Conservation (phyloP, 768 basidiomycete species). For the Boletus speciosus region DNA sequence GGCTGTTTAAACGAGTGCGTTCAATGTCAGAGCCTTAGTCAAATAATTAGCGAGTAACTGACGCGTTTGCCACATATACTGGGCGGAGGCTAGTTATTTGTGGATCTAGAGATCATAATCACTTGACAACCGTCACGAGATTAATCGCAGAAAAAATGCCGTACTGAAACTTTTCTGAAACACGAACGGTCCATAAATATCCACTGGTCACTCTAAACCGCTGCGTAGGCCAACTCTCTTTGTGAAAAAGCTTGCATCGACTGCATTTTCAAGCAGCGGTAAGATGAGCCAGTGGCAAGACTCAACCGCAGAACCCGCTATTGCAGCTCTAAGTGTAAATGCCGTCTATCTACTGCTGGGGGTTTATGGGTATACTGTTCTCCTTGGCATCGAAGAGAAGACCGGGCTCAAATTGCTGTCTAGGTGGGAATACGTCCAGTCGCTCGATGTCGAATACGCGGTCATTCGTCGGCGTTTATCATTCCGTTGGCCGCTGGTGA, state of each 20-base stretch:
- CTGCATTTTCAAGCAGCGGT: background rate
- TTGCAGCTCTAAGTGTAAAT: background rate
- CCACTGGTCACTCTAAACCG: no score
- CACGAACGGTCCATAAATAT: no score
- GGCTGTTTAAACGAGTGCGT: no score
- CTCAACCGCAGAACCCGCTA: background rate
- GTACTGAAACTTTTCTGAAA: no score
- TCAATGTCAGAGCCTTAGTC: background rate
- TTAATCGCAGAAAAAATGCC: no score
- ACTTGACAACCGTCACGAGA: no score
- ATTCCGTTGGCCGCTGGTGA: constrained; percentile 22
- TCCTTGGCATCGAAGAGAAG: background rate
- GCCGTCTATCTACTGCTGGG: constrained; percentile 14
- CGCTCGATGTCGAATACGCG: constrained; percentile 14
- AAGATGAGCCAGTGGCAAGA: constrained; percentile 3
- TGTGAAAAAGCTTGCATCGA: background rate
- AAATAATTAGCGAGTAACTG: no score
- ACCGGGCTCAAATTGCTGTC: background rate
- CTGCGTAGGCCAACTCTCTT: background rate
- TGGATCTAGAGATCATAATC: no score
- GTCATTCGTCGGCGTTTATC: constrained; percentile 12
- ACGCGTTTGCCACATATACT: no score
- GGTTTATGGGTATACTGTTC: constrained; percentile 16
- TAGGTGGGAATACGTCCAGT: constrained; percentile 25
- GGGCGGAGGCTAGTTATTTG: no score